phyloP scores from a whole-genome alignment of 2,329 filamentous ascomycete species.

The Dissoconium aciculare region DNA sequence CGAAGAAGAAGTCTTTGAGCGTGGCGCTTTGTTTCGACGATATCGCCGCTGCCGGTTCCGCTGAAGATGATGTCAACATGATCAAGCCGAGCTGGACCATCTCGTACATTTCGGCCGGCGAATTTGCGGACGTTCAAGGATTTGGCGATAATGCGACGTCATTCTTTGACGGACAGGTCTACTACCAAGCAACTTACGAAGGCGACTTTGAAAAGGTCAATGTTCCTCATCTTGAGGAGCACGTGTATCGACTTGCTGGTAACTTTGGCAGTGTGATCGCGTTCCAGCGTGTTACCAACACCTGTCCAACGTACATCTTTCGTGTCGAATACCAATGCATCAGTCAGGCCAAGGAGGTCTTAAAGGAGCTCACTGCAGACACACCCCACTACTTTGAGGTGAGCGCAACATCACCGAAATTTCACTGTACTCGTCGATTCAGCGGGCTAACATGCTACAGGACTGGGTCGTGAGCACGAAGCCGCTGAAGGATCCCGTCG shows the following conservation, averaged over 20 bases:
- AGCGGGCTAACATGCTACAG: slow-evolving; percentile 3
- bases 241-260: slow-evolving; percentile 9
- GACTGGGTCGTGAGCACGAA: slow-evolving; percentile 6
- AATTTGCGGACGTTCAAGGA: slow-evolving; percentile 9
- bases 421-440: no score
- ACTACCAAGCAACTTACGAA: slow-evolving; percentile 10
- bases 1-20: slow-evolving; percentile 3
- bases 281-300: slow-evolving; percentile 8
- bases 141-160: slow-evolving; percentile 4
- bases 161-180: slow-evolving; percentile 18
- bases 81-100: slow-evolving; percentile 5
- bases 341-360: slow-evolving; percentile 11
- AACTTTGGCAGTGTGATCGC: slow-evolving; percentile 14
- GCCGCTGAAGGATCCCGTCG: background rate
- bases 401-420: slow-evolving; percentile 6
- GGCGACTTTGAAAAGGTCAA: slow-evolving; percentile 9
- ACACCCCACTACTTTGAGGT: background rate
- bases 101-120: slow-evolving; percentile 9
- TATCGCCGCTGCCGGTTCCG: slow-evolving; percentile 20
- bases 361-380: background rate
- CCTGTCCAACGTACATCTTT: slow-evolving; percentile 12
- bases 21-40: slow-evolving; percentile 26
- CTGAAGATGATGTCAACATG: slow-evolving; percentile 8
- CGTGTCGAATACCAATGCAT: slow-evolving; percentile 19
- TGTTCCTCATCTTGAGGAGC: slow-evolving; percentile 3